Evolutionary conservation across 164 flowering plant genomes (phyloP).

Genomic region (Pachysandra terminalis): DNA sequence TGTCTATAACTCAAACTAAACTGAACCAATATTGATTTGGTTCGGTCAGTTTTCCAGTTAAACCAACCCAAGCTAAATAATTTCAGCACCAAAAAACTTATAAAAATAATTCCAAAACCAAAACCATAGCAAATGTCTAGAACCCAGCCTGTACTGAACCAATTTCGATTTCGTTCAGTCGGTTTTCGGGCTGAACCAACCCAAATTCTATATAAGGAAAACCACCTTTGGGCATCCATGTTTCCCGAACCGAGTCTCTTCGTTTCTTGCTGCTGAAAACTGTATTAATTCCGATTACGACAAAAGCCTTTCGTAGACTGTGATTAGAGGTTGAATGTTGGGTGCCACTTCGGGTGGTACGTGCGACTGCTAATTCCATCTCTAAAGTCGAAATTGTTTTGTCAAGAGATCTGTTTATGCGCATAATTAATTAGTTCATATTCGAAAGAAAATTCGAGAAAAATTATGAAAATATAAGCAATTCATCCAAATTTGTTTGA

Average conservation of each 20-base stretch:
- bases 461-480: background rate
- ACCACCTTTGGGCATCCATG: constrained; percentile 84
- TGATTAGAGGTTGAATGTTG: constrained; percentile 16
- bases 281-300: constrained; percentile 81
- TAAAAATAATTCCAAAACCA: too few species aligned
- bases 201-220: background rate
- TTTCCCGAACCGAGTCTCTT: constrained; percentile 65
- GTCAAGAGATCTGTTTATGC: constrained; percentile 52
- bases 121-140: too few species aligned
- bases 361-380: constrained; percentile 58
- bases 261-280: constrained; percentile 84
- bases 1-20: too few species aligned
- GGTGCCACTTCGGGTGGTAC: constrained; percentile 24
- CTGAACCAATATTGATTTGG: too few species aligned
- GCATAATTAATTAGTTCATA: too few species aligned
- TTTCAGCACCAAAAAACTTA: too few species aligned
- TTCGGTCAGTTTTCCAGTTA: too few species aligned
- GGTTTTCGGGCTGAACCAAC: too few species aligned
- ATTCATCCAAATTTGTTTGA: background rate
- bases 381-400: constrained; percentile 60
- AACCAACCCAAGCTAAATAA: too few species aligned
- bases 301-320: constrained; percentile 51
- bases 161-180: too few species aligned
- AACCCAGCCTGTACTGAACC: too few species aligned
- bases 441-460: background rate